These are phyloP conservation scores for Pyrenochaeta sp. DNA, from an alignment of 2,329 filamentous ascomycete species.

Conservation along the genomic window DNA sequence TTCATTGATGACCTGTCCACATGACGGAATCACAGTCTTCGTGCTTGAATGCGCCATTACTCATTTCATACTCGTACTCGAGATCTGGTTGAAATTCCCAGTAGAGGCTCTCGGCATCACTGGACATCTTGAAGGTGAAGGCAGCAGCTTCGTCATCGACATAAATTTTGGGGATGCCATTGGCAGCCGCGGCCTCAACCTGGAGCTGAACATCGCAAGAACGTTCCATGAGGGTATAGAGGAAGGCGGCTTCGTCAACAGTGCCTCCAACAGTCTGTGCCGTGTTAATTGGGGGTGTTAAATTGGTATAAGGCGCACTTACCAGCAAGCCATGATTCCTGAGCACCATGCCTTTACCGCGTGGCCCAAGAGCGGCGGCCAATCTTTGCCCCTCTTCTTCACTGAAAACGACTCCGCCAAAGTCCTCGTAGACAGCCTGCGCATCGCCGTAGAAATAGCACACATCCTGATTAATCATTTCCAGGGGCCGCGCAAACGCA, in stretches of 20 bases:
- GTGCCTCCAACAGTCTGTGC: conserved; percentile 69
- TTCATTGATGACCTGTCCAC: conserved; percentile 8
- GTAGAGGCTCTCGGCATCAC: conserved; percentile 59
- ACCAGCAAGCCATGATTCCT: conserved; percentile 75
- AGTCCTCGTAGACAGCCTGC: conserved; percentile 71
- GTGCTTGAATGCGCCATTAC: conserved; percentile 31
- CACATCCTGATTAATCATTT: conserved; percentile 76
- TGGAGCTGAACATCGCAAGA: conserved; percentile 73
- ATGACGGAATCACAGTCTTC: conserved; percentile 15
- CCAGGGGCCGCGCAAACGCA: conserved; percentile 69
- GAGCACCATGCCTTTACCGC: conserved; percentile 70
- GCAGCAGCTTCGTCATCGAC: conserved; percentile 65
- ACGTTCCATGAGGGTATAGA: conserved; percentile 74
- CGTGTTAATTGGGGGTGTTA: conserved; percentile 5
- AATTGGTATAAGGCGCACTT: too few species aligned
- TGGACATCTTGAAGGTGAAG: conserved; percentile 61
- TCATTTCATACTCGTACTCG: conserved; percentile 53
- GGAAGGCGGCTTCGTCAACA: conserved; percentile 77
- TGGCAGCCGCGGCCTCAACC: conserved; percentile 71
- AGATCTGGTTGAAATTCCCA: conserved; percentile 63
- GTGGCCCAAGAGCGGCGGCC: conserved; percentile 68
- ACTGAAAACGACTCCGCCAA: conserved; percentile 70
- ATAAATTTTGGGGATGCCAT: conserved; percentile 60
- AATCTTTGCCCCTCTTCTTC: conserved; percentile 72
- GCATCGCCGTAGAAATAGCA: conserved; percentile 69